These are phyloP conservation scores for Ramalina peruviana DNA, from an alignment of 495 filamentous ascomycete genomes.

Conservation along the genomic window DNA sequence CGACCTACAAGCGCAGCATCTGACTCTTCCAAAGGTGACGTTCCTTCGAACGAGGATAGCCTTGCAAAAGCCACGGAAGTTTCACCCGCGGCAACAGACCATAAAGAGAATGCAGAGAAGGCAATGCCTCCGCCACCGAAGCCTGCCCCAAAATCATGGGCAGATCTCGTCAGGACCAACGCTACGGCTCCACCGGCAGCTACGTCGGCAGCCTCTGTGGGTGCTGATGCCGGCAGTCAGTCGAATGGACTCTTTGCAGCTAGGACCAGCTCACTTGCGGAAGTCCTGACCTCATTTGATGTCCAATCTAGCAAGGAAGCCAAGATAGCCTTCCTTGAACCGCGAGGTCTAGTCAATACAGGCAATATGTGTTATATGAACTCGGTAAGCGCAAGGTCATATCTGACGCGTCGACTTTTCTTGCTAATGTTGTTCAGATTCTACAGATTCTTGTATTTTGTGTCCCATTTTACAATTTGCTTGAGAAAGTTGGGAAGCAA, in stretches of 20 bases:
- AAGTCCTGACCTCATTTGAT: constrained; percentile 54
- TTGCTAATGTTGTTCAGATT: constrained; percentile 38
- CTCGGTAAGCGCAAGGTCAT: constrained; percentile 49
- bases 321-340: constrained; percentile 75
- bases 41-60: constrained; percentile 19
- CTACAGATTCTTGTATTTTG: constrained; percentile 89
- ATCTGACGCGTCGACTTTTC: background rate
- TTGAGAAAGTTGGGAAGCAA: constrained; percentile 73
- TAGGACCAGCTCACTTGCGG: constrained; percentile 51
- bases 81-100: background rate
- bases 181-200: constrained; percentile 17
- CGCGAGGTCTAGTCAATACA: constrained; percentile 88
- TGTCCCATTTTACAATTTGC: constrained; percentile 83
- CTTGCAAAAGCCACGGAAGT: constrained; percentile 1
- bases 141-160: constrained; percentile 57
- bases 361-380: constrained; percentile 99
- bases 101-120: constrained; percentile 21
- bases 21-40: constrained; percentile 22
- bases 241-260: constrained; percentile 34
- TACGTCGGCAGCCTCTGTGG: constrained; percentile 14
- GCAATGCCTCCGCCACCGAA: constrained; percentile 25
- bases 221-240: constrained; percentile 14
- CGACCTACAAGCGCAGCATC: constrained; percentile 26
- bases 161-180: constrained; percentile 53
- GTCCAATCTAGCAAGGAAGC: constrained; percentile 42